Conservation (phyloP, 2,329 filamentous ascomycete species). For the Whalleya microplaca region DNA sequence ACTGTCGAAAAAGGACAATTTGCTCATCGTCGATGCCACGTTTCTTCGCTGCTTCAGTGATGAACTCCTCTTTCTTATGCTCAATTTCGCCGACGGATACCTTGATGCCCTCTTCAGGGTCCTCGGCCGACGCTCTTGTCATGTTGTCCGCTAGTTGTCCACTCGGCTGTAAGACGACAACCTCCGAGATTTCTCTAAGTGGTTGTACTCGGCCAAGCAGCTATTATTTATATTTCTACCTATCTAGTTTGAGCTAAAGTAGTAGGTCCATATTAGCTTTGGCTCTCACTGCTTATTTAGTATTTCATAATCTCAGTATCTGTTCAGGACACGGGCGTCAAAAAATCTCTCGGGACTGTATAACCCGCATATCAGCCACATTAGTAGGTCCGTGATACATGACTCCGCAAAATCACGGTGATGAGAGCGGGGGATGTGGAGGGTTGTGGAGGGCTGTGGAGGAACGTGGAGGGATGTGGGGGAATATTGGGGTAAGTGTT, state of each 20-base stretch:
- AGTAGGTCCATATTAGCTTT: neutral
- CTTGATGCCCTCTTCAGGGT: slow-evolving; percentile 9
- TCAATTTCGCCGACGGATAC: slow-evolving; percentile 10
- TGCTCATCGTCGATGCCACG: slow-evolving; percentile 32
- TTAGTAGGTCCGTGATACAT: slow-evolving; percentile 6
- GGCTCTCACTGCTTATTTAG: neutral
- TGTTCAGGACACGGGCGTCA: slow-evolving; percentile 3
- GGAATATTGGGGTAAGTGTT: neutral
- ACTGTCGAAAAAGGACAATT: slow-evolving; percentile 30
- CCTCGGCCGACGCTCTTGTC: neutral
- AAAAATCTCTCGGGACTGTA: slow-evolving; percentile 13
- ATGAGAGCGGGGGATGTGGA: slow-evolving; percentile 22
- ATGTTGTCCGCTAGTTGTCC: neutral
- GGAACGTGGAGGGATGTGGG: too few species aligned
- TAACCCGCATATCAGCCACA: slow-evolving; percentile 7
- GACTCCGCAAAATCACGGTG: slow-evolving; percentile 3
- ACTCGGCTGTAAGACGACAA: neutral
- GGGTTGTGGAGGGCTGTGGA: too few species aligned
- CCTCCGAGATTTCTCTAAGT: neutral
- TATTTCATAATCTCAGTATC: neutral
- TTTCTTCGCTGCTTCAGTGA: slow-evolving; percentile 2
- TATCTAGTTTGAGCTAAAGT: neutral
- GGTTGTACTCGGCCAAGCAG: neutral
- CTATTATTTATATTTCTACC: slow-evolving; percentile 1
- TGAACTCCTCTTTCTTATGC: slow-evolving; percentile 15